These are phyloP conservation scores for Forsythia viridissima DNA, from an alignment of 257 asterid genomes.

Conservation along the genomic window DNA sequence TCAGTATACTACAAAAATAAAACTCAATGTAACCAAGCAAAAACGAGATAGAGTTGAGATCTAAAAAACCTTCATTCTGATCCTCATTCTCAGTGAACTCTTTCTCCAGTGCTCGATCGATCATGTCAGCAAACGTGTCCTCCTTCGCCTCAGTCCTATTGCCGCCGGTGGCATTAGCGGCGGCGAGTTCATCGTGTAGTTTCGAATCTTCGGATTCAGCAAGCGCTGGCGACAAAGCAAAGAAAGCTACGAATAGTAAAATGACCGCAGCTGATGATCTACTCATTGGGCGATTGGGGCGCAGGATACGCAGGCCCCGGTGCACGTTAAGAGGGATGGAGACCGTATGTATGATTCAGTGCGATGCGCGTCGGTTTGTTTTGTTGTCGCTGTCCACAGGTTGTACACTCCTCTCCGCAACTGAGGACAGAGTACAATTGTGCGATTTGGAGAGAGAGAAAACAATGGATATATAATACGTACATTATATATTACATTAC, in stretches of 20 bases:
- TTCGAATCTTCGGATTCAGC: slow-evolving; percentile 43
- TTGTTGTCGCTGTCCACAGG: slow-evolving; percentile 29
- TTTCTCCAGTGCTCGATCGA: slow-evolving; percentile 92
- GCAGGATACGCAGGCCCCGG: slow-evolving; percentile 54
- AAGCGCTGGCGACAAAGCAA: slow-evolving; percentile 13
- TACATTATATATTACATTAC: too few relatives aligned
- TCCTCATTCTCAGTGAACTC: slow-evolving; percentile 93
- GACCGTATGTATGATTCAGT: slow-evolving; percentile 2
- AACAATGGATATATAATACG: too few relatives aligned
- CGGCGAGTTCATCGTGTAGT: slow-evolving; percentile 26
- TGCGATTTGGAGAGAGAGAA: not conserved
- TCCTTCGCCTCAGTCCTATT: slow-evolving; percentile 56
- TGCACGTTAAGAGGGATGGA: slow-evolving; percentile 27
- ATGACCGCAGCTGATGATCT: slow-evolving; percentile 40
- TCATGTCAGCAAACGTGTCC: slow-evolving; percentile 91
- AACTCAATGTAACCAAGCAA: not conserved
- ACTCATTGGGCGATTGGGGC: slow-evolving; percentile 50
- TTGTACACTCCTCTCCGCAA: not conserved
- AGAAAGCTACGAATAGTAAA: slow-evolving; percentile 32
- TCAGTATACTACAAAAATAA: not conserved
- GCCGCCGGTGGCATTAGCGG: slow-evolving; percentile 39
- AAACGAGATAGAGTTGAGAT: not conserved
- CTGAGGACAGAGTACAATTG: not conserved
- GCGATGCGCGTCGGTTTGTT: slow-evolving; percentile 31
- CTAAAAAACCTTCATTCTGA: slow-evolving; percentile 68